Evolutionary conservation across 495 filamentous ascomycete species (phyloP).

Genomic region (Lasiosphaeria hispida): DNA sequence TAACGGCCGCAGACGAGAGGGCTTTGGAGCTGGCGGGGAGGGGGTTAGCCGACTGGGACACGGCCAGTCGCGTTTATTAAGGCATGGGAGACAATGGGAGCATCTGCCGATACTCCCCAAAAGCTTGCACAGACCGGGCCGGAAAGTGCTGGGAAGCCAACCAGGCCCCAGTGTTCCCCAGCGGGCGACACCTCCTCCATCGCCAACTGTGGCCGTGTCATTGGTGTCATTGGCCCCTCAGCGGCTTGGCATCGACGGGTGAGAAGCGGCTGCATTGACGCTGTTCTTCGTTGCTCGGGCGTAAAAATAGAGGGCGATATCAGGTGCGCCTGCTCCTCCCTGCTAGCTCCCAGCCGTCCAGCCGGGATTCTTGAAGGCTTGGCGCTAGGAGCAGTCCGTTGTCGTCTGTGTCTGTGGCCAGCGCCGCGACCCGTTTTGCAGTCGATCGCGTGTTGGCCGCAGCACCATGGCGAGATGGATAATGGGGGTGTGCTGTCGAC

Average conservation of each 20-base stretch:
- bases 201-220: not conserved
- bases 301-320: slow-evolving; percentile 11
- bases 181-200: slow-evolving; percentile 7
- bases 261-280: slow-evolving; percentile 10
- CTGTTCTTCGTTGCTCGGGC: not conserved
- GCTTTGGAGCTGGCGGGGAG: slow-evolving; percentile 3
- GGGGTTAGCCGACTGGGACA: slow-evolving; percentile 1
- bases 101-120: slow-evolving; percentile 8
- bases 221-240: not conserved
- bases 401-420: too few relatives aligned
- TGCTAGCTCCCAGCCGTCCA: not conserved
- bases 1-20: not conserved
- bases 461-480: too few relatives aligned
- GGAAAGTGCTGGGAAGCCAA: not conserved
- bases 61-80: slow-evolving; percentile 2
- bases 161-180: not conserved
- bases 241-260: not conserved
- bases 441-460: not conserved
- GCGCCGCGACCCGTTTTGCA: not conserved
- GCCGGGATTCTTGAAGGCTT: not conserved
- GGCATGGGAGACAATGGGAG: not conserved
- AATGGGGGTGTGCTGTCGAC: too few relatives aligned
- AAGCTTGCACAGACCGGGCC: not conserved
- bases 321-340: not conserved
- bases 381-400: too few relatives aligned